Conservation (phyloP, 2,329 filamentous ascomycete genomes). For the Blumeriella jaapii region DNA sequence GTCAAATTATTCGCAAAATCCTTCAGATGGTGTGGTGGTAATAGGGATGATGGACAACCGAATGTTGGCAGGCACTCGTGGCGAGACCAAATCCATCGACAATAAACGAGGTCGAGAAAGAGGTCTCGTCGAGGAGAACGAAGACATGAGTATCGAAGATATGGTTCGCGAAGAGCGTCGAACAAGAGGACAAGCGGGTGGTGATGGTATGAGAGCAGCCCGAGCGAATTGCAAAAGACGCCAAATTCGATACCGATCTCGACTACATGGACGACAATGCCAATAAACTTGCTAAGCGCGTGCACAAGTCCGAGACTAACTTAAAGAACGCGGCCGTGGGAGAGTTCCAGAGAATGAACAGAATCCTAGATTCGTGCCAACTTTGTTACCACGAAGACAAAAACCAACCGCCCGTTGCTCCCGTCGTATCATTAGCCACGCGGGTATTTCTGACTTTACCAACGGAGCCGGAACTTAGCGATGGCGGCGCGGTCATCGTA, state of each 20-base stretch:
- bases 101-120: slow-evolving; percentile 77
- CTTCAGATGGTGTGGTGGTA: slow-evolving; percentile 55
- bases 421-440: slow-evolving; percentile 75
- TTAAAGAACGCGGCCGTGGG: slow-evolving; percentile 77
- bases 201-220: slow-evolving; percentile 75
- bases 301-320: slow-evolving; percentile 79
- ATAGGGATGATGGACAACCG: slow-evolving; percentile 83
- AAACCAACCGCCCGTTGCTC: slow-evolving; percentile 63
- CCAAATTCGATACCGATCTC: slow-evolving; percentile 79
- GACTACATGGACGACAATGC: slow-evolving; percentile 99
- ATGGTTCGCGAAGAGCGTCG: slow-evolving; percentile 93
- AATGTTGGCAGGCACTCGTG: slow-evolving; percentile 62
- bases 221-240: slow-evolving; percentile 88
- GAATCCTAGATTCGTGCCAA: slow-evolving; percentile 74
- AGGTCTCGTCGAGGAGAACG: slow-evolving; percentile 78
- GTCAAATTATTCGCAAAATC: slow-evolving; percentile 45
- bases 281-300: slow-evolving; percentile 71
- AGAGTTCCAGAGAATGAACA: slow-evolving; percentile 84
- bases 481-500: slow-evolving; percentile 77
- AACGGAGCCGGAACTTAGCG: slow-evolving; percentile 76
- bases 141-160: slow-evolving; percentile 91
- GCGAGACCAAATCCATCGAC: slow-evolving; percentile 65
- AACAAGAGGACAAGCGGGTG: slow-evolving; percentile 64
- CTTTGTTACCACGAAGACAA: slow-evolving; percentile 88
- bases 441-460: slow-evolving; percentile 79